Evolutionary conservation across 192 early-diverging fungal genomes (phyloP), one percentile per base, ranked within the genome.

Genomic region (Coemansia erecta): DNA sequence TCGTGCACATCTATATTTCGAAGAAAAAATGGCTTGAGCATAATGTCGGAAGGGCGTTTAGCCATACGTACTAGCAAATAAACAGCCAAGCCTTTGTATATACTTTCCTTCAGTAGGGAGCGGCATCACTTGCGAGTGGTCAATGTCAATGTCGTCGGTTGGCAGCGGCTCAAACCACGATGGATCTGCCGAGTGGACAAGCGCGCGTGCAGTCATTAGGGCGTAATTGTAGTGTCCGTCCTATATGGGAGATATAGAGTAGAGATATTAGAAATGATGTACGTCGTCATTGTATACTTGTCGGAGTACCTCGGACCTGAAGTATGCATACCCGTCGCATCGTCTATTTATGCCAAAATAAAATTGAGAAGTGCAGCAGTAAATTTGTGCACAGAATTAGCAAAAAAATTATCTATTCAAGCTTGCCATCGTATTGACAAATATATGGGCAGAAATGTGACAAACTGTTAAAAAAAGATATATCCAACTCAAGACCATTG

Each of bases 51-150:
- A 23, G 21, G 14, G 17, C 45, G 19, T 8, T 45, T 45, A 18
- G 19, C n/a, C 35, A 9, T 37, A 45, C 1, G 9, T 24, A 14
- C 11, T 13, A 26, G 4, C 26, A 52, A 13, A 35, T 8, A n/a
- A 1, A 0, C 23, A 47, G 2, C 21, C 3, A 22, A 24, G 2
- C 0, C 31, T 42, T 31, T 28, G 5, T 13, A 48, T 48, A 18
- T 45, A 50, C 57, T 60, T 63, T 56, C 70, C 71, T 53, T 74
- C 72, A n/a, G 51, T 61, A n/a, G 72, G 72, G 2, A 74, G 66
- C 18, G 66, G 72, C 72, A 74, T 74, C 18, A 74, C 31, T 28
- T 74, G 72, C 15, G 58, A 62, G n/a, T 40, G 58, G 23, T 74
- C 72, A 23, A 74, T 54, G 21, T 74, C 72, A 33, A 74, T 68